These are phyloP conservation scores for Lathyrus tuberosus DNA, from an alignment of 306 rosid genomes.

Conservation along the genomic window DNA sequence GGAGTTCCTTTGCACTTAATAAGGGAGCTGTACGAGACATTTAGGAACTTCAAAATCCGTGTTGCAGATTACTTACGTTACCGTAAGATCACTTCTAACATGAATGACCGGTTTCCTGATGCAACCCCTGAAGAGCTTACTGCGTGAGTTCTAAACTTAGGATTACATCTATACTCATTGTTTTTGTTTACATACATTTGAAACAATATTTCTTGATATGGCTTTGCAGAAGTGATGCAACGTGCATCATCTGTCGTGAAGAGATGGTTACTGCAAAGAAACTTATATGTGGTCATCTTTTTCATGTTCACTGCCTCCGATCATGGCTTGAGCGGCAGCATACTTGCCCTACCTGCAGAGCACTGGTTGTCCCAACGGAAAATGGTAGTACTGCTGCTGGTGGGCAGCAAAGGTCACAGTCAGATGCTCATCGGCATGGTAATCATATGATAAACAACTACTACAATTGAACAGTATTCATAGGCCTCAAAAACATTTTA, in stretches of 20 bases:
- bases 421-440: conserved; percentile 76
- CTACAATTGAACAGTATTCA: neutral
- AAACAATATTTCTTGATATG: conserved; percentile 31
- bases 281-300: conserved; percentile 92
- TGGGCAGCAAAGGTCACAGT: conserved; percentile 66
- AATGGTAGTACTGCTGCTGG: conserved; percentile 62
- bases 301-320: conserved; percentile 95
- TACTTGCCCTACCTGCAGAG: conserved; percentile 99
- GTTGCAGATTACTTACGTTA: conserved; percentile 86
- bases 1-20: conserved; percentile 96
- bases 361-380: conserved; percentile 92
- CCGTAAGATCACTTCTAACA: conserved; percentile 96
- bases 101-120: conserved; percentile 98
- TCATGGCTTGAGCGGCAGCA: conserved; percentile 99
- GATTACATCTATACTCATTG: conserved; percentile 7
- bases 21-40: conserved; percentile 97
- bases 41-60: conserved; percentile 91
- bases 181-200: neutral
- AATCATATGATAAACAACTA: conserved; percentile 35
- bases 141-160: conserved; percentile 65
- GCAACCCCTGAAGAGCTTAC: conserved; percentile 95
- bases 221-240: conserved; percentile 85
- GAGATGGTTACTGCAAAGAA: conserved; percentile 98
- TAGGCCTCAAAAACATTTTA: neutral
- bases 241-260: conserved; percentile 98